Evolutionary conservation across 1,284 basidiomycete genomes (phyloP), one percentile per base, ranked within the genome.

Genomic region (Wolfiporia cocos): DNA sequence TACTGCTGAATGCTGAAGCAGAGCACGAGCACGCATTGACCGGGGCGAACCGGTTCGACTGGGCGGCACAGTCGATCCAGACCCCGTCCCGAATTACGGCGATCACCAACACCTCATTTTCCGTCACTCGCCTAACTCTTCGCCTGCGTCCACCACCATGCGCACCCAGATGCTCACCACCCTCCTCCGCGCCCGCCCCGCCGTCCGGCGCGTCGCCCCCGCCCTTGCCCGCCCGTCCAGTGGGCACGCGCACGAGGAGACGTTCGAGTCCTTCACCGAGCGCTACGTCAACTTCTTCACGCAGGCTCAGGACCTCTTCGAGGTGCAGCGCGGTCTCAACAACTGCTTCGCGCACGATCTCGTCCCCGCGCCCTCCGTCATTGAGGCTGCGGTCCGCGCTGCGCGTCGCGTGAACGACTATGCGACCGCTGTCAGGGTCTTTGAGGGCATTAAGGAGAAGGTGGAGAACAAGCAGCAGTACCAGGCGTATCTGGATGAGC

Each of bases 341-440:
- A 99, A 99, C 78, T 96, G 92, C 71, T 99, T 99, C 64, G 91
- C 95, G 1, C 95, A 99, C 68, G 95, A 99, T 67, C 79, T 99
- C 50, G 96, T 99, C 20, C 95, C 95, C 7, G 83, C 92, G 7
- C 82, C 91, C 35, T 71, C 78, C 44, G 92, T 98, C 55, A 74
- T 97, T 49, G 92, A 94, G 70, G 86, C 88, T 49, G 94, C 94
- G 31, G 74, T 98, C 51, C 80, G 83, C 48, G 92, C 93, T 41
- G 81, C 91, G 29, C 78, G 95, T 55, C 82, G 93, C 57, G 92
- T 97, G 52, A 89, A 98, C 69, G 93, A 97, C 76, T 98, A 89
- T 66, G 86, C 93, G 36, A 98, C 95, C 35, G 95, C 95, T 41
- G 92, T 98, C 49, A 76, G 95, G 51, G 81, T 98, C 59, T 92